Base-by-base conservation (phyloP, 1,284 basidiomycete species). In the Ceratobasidium sp. region DNA sequence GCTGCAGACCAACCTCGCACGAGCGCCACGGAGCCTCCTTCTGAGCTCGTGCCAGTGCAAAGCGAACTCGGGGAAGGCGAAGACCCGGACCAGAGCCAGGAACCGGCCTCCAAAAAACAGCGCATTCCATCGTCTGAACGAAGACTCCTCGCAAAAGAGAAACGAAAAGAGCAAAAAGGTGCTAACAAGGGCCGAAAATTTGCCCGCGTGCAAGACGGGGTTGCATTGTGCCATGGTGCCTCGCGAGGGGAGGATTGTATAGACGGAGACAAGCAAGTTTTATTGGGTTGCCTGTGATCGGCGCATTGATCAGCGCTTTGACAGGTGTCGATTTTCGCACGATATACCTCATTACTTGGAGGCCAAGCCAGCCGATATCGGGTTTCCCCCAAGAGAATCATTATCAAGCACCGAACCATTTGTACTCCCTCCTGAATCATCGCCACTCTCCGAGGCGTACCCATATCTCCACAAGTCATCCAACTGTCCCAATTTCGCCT, bases 271-370 rank as follows among this genome's bases (percentile, higher is more conserved):
- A 82, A 85, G 88, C 90, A 74, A 73, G 86, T 82, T 8, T 20
- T 43, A 2, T 20, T 60, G n/a, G n/a, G n/a, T n/a, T 13, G 76
- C 75, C 58, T 54, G 54, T 17, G 35, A 22, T 40, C 8, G 17
- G 65, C 72, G 38, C 53, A 72, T 12, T 69, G 1, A 35, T 38
- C 22, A 56, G 45, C 42, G 22, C 22, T 43, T 12, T 53, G n/a
- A 6, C 72, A 92, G 90, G 69, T 98, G 96, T 76, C 86, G 88
- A 38, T 91, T 87, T 76, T 89, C 86, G 2, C 96, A 98, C 77
- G 90, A 94, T 74, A 82, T 96, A 70, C 74, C 81, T 1, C 82
- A 81, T 2, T 98, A 97, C 78, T 86, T 98, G 38, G 82, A 82
- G 17, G 83, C 83, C 0, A 97, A 97, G 80, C 85, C 89, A 0